Base-by-base conservation (phyloP, 1,284 basidiomycete genomes). In the Coniferiporia sulphurascens region DNA sequence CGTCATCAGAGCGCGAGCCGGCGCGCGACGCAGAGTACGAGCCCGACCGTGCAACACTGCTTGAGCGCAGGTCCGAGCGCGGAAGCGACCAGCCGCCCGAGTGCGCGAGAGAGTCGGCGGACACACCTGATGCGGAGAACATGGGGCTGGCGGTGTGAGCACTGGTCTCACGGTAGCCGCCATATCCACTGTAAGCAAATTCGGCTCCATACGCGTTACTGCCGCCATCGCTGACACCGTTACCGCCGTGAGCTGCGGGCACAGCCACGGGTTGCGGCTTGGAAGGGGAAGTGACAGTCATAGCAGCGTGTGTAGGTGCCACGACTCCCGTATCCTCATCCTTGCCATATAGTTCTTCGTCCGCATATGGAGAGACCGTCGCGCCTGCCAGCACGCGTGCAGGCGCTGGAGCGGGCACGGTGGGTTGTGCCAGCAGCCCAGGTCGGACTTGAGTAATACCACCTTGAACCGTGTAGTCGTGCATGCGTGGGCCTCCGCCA, bases 391-490 rank as follows among this genome's bases (percentile, higher is more conserved):
- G 38, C 1, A 48, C 79, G 35, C 85, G 66, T 12, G 85, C 70
- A n/a, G 84, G 84, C 19, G 84, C 46, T 10, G 45, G 21, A 36
- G 35, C 17, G 2, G 63, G 35, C 12, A 61, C 46, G 17, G 63
- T 65, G 15, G 64, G 61, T 27, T 63, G 63, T 1, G 63, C 64
- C 3, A 65, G 55, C 2, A 65, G 52, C 12, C 64, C 64, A 41
- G 64, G 64, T 22, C 64, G 46, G 45, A 65, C 54, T 52, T 64
- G 63, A 12, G 64, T 65, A 21, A 38, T 73, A 70, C 71, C 65
- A 15, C 69, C 64, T 3, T 78, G 76, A 49, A 86, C 69, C 19
- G 80, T 66, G 66, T 86, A 88, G 68, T 88, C 82, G 63, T 87
- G 84, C 68, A 89, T 71, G 43, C 83, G 77, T 3, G 86, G 85